Evolutionary conservation across 495 filamentous ascomycete species (phyloP).

Genomic region (Cudoniella acicularis): DNA sequence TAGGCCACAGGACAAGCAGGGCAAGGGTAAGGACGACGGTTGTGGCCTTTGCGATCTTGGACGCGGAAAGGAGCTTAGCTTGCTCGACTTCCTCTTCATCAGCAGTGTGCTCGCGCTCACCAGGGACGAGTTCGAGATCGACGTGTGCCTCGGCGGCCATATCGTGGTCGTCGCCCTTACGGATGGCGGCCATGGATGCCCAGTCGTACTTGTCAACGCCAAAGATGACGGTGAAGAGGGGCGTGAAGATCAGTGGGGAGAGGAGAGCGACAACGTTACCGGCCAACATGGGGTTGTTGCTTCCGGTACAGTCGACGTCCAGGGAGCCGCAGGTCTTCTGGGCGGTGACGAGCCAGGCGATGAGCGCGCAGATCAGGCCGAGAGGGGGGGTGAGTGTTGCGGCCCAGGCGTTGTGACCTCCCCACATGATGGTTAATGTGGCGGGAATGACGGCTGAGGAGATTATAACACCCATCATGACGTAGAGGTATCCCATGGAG

Average conservation of each 20-base stretch:
- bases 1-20: conserved; percentile 86
- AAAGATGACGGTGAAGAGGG: conserved; percentile 64
- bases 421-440: conserved; percentile 24
- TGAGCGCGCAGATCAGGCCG: conserved; percentile 70
- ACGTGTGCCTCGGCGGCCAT: conserved; percentile 28
- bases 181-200: conserved; percentile 78
- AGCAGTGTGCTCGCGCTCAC: conserved; percentile 7
- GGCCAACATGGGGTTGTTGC: conserved; percentile 85
- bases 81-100: conserved; percentile 16
- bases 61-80: conserved; percentile 61
- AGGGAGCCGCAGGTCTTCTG: conserved; percentile 71
- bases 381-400: conserved; percentile 55
- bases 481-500: conserved; percentile 59
- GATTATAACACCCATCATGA: conserved; percentile 28
- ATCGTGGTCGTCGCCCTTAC: conserved; percentile 59
- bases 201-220: conserved; percentile 79
- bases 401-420: conserved; percentile 23
- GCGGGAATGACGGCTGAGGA: conserved; percentile 26
- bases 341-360: conserved; percentile 89
- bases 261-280: conserved; percentile 78
- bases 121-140: conserved; percentile 24
- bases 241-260: conserved; percentile 74
- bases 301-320: conserved; percentile 70
- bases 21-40: conserved; percentile 71
- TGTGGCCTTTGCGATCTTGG: conserved; percentile 73